Percentiles rank a stretch among this genome's conserved stretches.
Conservation (phyloP, 2,329 filamentous ascomycete species). For the Pseudocercospora pini-densiflorae region DNA sequence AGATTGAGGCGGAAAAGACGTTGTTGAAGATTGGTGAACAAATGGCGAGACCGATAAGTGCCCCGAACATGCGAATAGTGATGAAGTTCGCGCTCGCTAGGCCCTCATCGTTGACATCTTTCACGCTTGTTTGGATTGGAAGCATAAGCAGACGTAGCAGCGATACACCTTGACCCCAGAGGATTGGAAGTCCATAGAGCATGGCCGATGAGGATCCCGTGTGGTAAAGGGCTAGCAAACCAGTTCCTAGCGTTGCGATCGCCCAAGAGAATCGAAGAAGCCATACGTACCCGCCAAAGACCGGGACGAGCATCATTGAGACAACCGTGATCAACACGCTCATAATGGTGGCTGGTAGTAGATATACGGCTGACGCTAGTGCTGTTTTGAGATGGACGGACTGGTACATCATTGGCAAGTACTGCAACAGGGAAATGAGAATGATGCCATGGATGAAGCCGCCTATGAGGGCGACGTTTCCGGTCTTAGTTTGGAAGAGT, state of each 20-base stretch:
- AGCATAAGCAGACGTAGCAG: not conserved
- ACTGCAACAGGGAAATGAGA: slow-evolving; percentile 3
- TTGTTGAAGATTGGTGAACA: slow-evolving; percentile 3
- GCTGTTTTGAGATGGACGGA: not conserved
- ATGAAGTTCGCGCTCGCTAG: not conserved
- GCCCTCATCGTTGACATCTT: not conserved
- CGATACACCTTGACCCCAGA: not conserved
- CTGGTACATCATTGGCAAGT: slow-evolving; percentile 9
- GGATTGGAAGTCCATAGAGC: not conserved
- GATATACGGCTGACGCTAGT: not conserved
- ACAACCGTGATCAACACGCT: not conserved
- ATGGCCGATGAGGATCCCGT: not conserved
- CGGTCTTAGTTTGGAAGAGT: not conserved
- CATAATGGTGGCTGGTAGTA: not conserved
- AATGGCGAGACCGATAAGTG: slow-evolving; percentile 2
- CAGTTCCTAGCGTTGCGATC: not conserved
- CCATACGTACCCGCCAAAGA: not conserved
- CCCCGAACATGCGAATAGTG: slow-evolving; percentile 1
- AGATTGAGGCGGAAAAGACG: not conserved
- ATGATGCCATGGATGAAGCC: slow-evolving; percentile 10
- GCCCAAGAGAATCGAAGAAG: not conserved
- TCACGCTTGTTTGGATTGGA: slow-evolving; percentile 6
- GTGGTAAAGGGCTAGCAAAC: not conserved
- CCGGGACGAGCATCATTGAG: not conserved
- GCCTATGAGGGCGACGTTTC: not conserved